Conservation (phyloP, 2,329 filamentous ascomycete species). For the Ustilaginoidea virens region DNA sequence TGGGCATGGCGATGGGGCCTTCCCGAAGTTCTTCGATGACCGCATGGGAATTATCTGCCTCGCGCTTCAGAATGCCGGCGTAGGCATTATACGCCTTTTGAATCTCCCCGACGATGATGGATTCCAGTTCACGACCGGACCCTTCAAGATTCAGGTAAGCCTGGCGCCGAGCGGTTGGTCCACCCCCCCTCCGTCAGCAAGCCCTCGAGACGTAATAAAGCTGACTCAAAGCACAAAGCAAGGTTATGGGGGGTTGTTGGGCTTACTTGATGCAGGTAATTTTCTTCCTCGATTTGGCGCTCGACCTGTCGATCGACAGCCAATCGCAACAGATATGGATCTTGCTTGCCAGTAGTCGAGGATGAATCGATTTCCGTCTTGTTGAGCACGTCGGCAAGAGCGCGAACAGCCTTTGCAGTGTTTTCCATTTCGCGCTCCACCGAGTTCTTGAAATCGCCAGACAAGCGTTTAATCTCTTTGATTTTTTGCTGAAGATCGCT, state of each 20-base stretch:
- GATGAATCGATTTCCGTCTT: slow-evolving; percentile 66
- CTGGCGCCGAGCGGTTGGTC: slow-evolving; percentile 31
- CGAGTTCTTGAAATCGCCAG: slow-evolving; percentile 91
- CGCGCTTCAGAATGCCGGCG: slow-evolving; percentile 77
- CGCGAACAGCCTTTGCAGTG: slow-evolving; percentile 64
- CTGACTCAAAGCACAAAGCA: too few relatives aligned
- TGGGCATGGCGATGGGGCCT: slow-evolving; percentile 83
- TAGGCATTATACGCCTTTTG: slow-evolving; percentile 96
- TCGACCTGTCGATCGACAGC: slow-evolving; percentile 82
- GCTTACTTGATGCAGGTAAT: slow-evolving; percentile 79
- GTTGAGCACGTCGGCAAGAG: slow-evolving; percentile 68
- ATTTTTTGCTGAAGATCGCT: slow-evolving; percentile 90
- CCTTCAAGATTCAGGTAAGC: slow-evolving; percentile 89
- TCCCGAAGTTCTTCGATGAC: slow-evolving; percentile 67
- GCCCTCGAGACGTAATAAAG: neutral
- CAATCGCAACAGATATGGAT: slow-evolving; percentile 78
- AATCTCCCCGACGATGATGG: slow-evolving; percentile 92
- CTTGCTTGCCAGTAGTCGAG: slow-evolving; percentile 64
- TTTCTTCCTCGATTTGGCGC: slow-evolving; percentile 89
- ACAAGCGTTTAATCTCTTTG: slow-evolving; percentile 91
- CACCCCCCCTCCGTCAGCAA: neutral
- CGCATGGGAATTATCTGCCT: slow-evolving; percentile 67
- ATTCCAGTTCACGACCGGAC: slow-evolving; percentile 87
- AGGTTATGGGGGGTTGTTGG: neutral
- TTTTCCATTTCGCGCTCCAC: slow-evolving; percentile 89